Evolutionary conservation across 352 stramenopile species (phyloP).

Genomic region (Globisporangium middletonii): DNA sequence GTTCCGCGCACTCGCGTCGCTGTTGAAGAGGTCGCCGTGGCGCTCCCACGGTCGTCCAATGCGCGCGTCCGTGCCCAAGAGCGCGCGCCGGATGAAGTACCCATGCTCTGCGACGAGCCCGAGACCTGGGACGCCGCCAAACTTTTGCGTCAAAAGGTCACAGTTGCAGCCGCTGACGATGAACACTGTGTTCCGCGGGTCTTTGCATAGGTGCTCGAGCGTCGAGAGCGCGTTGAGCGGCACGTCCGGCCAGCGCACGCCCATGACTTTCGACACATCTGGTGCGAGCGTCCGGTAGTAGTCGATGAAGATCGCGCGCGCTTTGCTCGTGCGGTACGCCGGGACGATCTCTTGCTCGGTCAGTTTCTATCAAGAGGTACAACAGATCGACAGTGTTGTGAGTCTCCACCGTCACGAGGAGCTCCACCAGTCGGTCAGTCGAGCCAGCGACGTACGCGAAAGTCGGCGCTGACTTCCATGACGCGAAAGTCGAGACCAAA

Average conservation of each 20-base stretch:
- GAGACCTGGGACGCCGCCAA: conserved; percentile 93
- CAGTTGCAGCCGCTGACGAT: conserved; percentile 96
- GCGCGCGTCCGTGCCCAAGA: conserved; percentile 58
- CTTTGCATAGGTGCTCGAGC: conserved; percentile 90
- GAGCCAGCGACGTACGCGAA: conserved; percentile 69
- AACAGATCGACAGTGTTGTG: neutral
- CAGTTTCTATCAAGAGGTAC: conserved; percentile 39
- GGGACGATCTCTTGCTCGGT: conserved; percentile 55
- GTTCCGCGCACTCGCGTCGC: conserved; percentile 47
- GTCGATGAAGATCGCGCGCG: conserved; percentile 95
- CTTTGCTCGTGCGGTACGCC: conserved; percentile 61
- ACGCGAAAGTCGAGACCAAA: conserved; percentile 95
- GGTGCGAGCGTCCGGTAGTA: conserved; percentile 97
- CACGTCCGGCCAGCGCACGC: conserved; percentile 71
- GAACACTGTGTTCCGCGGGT: conserved; percentile 96
- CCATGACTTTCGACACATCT: conserved; percentile 82
- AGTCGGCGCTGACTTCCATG: conserved; percentile 92
- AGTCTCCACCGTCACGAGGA: too few relatives aligned
- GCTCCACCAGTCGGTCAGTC: too few relatives aligned
- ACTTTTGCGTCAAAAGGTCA: conserved; percentile 92
- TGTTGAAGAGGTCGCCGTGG: conserved; percentile 55
- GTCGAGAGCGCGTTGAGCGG: conserved; percentile 62
- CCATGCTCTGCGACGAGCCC: conserved; percentile 97
- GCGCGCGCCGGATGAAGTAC: conserved; percentile 90
- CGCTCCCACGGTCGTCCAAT: conserved; percentile 69